Base-by-base conservation (phyloP, 78 protist species). In the Planoprotostelium fungivorum region DNA sequence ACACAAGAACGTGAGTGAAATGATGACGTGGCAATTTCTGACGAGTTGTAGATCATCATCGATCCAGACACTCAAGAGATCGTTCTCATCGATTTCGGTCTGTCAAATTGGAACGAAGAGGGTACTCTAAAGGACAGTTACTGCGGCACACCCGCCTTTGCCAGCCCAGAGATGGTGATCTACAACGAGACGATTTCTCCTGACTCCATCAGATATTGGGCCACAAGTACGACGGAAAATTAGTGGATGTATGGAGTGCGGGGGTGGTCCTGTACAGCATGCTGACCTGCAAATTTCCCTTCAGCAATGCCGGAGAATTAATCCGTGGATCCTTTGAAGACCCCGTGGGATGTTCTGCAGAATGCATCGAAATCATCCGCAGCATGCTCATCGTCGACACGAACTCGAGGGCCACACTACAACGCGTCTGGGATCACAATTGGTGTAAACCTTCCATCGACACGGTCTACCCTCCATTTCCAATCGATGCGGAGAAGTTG, bases 221-320 rank as follows among this genome's bases (percentile, higher is more conserved):
- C 5, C 73, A 51, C 16, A 51, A 51, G 16, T 51, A 51, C 16
- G 73, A 51, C 73, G 73, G 73, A 16, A 51, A 51, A 16, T 16
- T 51, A 16, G 73, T 51, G 73, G 73, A 51, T 51, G 73, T 51
- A 5, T 51, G 73, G 73, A 51, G 73, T 51, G 73, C 73, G 5
- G 73, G 73, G 73, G 73, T 51, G 73, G 73, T 51, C 31, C 73
- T 51, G 73, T 51, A 51, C 73, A 51, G 73, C 73, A 51, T 51
- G 73, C 16, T 51, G 16, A 51, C 73, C 5, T 51, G 73, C 16
- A 51, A 51, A 51, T 51, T 51, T 16, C 73, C 73, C 5, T 51
- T 51, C 16, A 25, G 31, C 16, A 51, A 51, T 16, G 31, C 73
- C 73, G 73, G 73, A 16, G 73, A 51, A 16, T 51, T 51, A 16